Conservation (phyloP, 116 monocot genomes). For the Iris pallida region DNA sequence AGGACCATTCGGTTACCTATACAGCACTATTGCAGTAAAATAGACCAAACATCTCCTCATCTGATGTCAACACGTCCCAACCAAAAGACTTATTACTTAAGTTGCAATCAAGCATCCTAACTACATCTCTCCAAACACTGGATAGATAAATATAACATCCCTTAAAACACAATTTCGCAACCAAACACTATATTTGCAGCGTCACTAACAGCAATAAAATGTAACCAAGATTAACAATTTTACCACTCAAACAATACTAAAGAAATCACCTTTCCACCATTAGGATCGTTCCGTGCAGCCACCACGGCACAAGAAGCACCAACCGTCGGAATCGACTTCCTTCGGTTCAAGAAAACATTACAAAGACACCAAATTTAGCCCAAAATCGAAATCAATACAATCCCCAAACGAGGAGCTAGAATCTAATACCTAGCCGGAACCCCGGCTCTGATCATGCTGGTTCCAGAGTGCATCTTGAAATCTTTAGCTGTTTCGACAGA, state of each 20-base stretch:
- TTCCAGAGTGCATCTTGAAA: constrained; percentile 6
- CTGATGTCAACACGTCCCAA: too few relatives aligned
- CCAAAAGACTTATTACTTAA: too few relatives aligned
- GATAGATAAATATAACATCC: neutral
- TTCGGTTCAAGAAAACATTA: constrained; percentile 2
- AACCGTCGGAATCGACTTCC: constrained; percentile 4
- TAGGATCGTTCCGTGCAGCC: neutral
- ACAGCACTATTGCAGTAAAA: too few relatives aligned
- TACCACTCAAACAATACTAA: neutral
- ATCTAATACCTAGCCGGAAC: constrained; percentile 6
- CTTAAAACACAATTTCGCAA: too few relatives aligned
- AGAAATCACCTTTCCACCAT: constrained; percentile 12
- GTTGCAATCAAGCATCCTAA: neutral
- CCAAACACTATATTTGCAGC: too few relatives aligned
- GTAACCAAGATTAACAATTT: neutral
- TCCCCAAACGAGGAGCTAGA: neutral
- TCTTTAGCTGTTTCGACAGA: neutral
- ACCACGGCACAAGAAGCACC: neutral
- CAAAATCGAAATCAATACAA: neutral
- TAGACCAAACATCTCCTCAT: too few relatives aligned
- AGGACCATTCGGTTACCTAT: too few relatives aligned
- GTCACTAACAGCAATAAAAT: too few relatives aligned
- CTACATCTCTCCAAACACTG: neutral
- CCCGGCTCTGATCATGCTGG: neutral
- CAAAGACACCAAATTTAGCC: neutral